These are phyloP conservation scores for Saccharomycopsis oosterbeekiorum DNA, from an alignment of 805 yeast species.

Conservation along the genomic window DNA sequence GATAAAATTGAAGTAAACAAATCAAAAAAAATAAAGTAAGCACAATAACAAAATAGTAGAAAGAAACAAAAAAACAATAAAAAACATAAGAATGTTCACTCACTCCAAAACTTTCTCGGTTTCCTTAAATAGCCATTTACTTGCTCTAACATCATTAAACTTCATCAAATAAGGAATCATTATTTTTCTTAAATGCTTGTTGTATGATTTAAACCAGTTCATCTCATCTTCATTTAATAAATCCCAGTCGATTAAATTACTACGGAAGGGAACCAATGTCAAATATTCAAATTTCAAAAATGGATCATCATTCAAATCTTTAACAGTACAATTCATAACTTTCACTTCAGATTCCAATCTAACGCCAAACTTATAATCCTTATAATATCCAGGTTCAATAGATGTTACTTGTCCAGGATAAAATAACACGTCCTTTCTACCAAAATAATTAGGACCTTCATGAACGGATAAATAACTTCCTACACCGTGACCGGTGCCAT, in stretches of 20 bases:
- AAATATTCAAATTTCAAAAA: conserved; percentile 46
- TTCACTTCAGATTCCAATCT: conserved; percentile 34
- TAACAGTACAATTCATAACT: conserved; percentile 37
- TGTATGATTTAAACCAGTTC: conserved; percentile 42
- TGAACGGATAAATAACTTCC: conserved; percentile 55
- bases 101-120: conserved; percentile 31
- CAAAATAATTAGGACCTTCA: conserved; percentile 49
- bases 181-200: conserved; percentile 36
- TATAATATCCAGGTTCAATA: conserved; percentile 56
- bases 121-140: conserved; percentile 65
- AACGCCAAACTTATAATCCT: conserved; percentile 50
- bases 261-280: conserved; percentile 49
- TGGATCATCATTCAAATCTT: conserved; percentile 26
- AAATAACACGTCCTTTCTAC: conserved; percentile 31
- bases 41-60: background rate
- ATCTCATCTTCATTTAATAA: conserved; percentile 38
- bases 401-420: conserved; percentile 46
- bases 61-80: background rate
- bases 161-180: conserved; percentile 30
- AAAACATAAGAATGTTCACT: background rate
- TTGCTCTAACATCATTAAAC: conserved; percentile 42
- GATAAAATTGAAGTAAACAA: background rate
- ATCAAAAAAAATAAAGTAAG: background rate
- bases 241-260: conserved; percentile 36
- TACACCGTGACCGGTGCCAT: conserved; percentile 59